Conservation (phyloP, 768 basidiomycete genomes). For the Thelephora aurantiotincta region DNA sequence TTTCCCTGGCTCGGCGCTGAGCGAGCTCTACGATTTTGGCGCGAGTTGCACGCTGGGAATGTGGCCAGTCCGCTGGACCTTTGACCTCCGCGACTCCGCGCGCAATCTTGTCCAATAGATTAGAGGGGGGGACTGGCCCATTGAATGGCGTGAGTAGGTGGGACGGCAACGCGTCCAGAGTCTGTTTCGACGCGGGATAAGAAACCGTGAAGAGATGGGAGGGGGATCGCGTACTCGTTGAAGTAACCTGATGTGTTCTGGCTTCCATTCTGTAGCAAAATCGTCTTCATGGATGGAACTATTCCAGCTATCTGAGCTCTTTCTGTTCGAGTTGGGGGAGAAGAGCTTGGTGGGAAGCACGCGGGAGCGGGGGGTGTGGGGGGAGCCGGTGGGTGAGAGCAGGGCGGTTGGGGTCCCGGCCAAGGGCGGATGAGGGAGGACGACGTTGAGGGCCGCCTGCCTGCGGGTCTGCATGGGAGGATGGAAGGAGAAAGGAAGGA, state of each 20-base stretch:
- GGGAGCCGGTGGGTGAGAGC: conserved; percentile 30
- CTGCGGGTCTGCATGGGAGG: neutral
- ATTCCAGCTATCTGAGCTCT: conserved; percentile 77
- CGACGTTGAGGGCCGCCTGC: conserved; percentile 36
- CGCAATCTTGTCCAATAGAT: conserved; percentile 78
- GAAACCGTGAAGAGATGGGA: conserved; percentile 7
- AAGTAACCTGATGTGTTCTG: conserved; percentile 56
- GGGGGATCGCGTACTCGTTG: conserved; percentile 35
- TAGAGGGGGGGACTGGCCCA: conserved; percentile 71
- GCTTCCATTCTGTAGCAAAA: conserved; percentile 57
- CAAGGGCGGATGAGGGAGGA: conserved; percentile 46
- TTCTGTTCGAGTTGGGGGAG: conserved; percentile 32
- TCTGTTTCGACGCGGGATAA: conserved; percentile 25
- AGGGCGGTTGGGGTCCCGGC: conserved; percentile 35
- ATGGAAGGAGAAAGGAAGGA: neutral
- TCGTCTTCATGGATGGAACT: conserved; percentile 64
- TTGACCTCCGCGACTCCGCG: conserved; percentile 64
- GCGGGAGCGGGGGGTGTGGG: conserved; percentile 48
- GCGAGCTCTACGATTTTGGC: conserved; percentile 70
- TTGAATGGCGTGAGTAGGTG: conserved; percentile 83
- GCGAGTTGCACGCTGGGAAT: conserved; percentile 70
- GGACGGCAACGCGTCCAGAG: conserved; percentile 68
- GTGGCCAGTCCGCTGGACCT: conserved; percentile 68
- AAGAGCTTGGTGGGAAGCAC: conserved; percentile 38
- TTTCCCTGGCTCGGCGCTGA: conserved; percentile 47